Evolutionary conservation across 305 asterid genomes (phyloP), one percentile per base, ranked within the genome.

Genomic region (Solanum chacoense): DNA sequence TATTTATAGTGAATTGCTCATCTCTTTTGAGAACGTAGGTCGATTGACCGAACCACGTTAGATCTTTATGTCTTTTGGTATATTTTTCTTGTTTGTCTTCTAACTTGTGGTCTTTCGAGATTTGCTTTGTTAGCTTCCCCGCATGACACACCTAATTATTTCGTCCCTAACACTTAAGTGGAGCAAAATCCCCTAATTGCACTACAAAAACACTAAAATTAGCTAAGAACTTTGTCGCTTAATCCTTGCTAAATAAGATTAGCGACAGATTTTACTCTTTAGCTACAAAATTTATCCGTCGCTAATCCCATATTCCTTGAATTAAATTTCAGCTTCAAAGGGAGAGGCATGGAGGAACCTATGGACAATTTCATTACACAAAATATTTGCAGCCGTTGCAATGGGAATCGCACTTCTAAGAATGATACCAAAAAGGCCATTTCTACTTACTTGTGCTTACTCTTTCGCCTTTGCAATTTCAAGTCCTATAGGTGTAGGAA

Each of bases 391-490:
- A 16, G 99, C 99, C 2, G 87, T 97, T 13, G 98, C 98, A 74
- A 97, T 96, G 98, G 98, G 98, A 1, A 97, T 97, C 37, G 99
- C 99, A 73, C 96, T 97, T 40, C 93, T 97, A 28, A 95, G 91
- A 85, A 92, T 97, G 98, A 95, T 96, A 24, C 99, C 99, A 14
- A 97, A 94, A 94, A 93, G 98, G 93, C 98, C 99, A 74, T 93
- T 97, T 65, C 11, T 94, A 11, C 86, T 93, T 9, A 96, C 98
- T 0, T 90, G 90, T 35, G 96, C 93, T 0, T 96, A 97, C 87
- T 96, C 99, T 0, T 96, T 96, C 31, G 97, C 98, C 63, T 96
- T 96, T 35, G 98, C 96, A 10, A 89, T 95, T 59, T 97, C 99
- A 6, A 97, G 99, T 89, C 98, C 99, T 0, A 38, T 97, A 11